Conservation (phyloP, 306 rosid species). For the Quercus dentata region DNA sequence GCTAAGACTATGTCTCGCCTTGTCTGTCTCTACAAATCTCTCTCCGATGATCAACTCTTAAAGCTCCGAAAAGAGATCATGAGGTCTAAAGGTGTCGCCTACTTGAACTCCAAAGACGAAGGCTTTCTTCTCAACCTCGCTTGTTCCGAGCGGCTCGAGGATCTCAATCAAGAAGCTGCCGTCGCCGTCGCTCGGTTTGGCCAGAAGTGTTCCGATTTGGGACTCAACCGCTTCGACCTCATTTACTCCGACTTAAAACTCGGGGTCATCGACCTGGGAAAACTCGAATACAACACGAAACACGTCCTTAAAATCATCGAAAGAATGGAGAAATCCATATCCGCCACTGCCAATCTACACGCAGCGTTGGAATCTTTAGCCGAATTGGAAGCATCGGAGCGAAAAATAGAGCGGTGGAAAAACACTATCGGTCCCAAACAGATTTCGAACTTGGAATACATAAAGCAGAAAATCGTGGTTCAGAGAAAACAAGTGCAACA, state of each 20-base stretch:
- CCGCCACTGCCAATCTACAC: constrained; percentile 35
- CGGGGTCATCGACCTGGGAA: constrained; percentile 13
- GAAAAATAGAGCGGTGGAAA: constrained; percentile 40
- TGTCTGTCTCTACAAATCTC: constrained; percentile 52
- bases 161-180: constrained; percentile 49
- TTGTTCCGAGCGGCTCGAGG: constrained; percentile 56
- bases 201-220: constrained; percentile 25
- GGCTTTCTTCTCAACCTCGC: constrained; percentile 60
- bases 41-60: constrained; percentile 40
- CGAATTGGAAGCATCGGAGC: constrained; percentile 47
- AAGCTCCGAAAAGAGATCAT: constrained; percentile 29
- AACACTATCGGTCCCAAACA: constrained; percentile 3
- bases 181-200: constrained; percentile 40
- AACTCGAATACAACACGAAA: constrained; percentile 26
- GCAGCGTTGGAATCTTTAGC: constrained; percentile 36
- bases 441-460: constrained; percentile 33
- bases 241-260: constrained; percentile 28
- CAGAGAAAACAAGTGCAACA: constrained; percentile 38
- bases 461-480: constrained; percentile 21
- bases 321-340: constrained; percentile 45
- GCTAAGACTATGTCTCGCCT: constrained; percentile 66
- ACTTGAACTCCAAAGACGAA: constrained; percentile 49
- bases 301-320: constrained; percentile 16
- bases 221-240: constrained; percentile 28
- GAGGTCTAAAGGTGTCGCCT: constrained; percentile 37